Evolutionary conservation across 192 early-diverging fungal species (phyloP).

Genomic region (Umbelopsis ramanniana): DNA sequence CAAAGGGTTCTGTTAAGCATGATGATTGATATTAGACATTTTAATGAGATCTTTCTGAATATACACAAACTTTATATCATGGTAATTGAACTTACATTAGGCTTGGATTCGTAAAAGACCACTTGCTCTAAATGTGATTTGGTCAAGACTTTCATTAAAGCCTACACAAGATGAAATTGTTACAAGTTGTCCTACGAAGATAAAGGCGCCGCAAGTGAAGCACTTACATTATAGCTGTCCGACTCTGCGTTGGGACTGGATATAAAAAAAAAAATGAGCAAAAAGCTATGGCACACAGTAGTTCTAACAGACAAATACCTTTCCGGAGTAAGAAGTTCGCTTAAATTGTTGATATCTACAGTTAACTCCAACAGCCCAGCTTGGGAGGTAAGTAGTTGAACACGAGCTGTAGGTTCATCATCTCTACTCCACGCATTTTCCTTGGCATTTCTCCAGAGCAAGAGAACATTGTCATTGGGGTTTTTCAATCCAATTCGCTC

Average conservation of each 20-base stretch:
- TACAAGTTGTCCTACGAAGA: too few relatives aligned
- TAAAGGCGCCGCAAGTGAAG: background rate
- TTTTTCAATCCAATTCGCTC: background rate
- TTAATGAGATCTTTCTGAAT: too few relatives aligned
- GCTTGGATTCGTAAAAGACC: constrained; percentile 13
- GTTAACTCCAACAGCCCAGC: constrained; percentile 12
- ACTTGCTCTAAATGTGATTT: constrained; percentile 12
- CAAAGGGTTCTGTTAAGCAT: background rate
- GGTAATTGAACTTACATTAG: background rate
- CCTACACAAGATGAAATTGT: background rate
- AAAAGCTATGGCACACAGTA: background rate
- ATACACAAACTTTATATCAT: too few relatives aligned
- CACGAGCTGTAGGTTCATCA: constrained; percentile 6
- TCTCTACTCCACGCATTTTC: constrained; percentile 4
- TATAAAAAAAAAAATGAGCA: background rate
- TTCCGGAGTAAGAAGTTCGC: background rate
- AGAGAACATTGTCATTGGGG: background rate
- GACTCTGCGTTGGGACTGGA: background rate
- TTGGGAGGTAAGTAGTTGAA: constrained; percentile 13
- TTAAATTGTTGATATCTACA: constrained; percentile 15
- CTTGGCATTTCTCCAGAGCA: constrained; percentile 7
- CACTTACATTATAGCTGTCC: background rate
- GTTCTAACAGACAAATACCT: background rate
- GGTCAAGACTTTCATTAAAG: background rate
- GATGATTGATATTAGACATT: background rate